Evolutionary conservation across 352 stramenopile genomes (phyloP).

Genomic region (Globisporangium yorkense): DNA sequence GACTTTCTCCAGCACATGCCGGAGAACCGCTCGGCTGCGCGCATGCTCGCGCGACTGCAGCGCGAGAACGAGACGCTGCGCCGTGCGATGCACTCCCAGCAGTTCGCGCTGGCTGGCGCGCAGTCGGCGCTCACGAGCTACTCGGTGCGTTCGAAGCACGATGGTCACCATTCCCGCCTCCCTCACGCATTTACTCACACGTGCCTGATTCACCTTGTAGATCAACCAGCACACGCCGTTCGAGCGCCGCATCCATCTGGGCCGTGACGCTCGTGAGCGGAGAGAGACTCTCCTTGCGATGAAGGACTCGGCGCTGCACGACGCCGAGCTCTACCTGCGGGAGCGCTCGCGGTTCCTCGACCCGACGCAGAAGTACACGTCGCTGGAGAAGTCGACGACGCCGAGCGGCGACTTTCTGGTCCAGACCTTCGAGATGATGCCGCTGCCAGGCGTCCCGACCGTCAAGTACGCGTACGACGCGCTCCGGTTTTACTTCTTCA

Average conservation of each 20-base stretch:
- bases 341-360: conserved; percentile 13
- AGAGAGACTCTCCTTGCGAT: conserved; percentile 12
- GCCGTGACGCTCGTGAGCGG: conserved; percentile 13
- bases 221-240: conserved; percentile 13
- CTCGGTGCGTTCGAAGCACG: neutral
- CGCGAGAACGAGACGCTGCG: conserved; percentile 12
- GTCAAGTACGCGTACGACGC: conserved; percentile 32
- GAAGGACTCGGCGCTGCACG: conserved; percentile 14
- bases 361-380: conserved; percentile 12
- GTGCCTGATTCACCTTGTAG: neutral
- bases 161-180: neutral
- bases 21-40: conserved; percentile 4
- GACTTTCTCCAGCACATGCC: conserved; percentile 11
- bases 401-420: conserved; percentile 21
- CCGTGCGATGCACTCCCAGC: conserved; percentile 1
- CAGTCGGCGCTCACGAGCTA: conserved; percentile 2
- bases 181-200: neutral
- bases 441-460: conserved; percentile 20
- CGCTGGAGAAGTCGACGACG: conserved; percentile 18
- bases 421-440: conserved; percentile 14
- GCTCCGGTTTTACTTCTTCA: conserved; percentile 27
- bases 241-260: conserved; percentile 15
- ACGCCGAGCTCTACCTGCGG: conserved; percentile 20
- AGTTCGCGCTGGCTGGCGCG: conserved; percentile 3
- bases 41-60: conserved; percentile 2